These are phyloP conservation scores for Alternaria infectoria DNA, from an alignment of 2,329 filamentous ascomycete species.

Conservation along the genomic window DNA sequence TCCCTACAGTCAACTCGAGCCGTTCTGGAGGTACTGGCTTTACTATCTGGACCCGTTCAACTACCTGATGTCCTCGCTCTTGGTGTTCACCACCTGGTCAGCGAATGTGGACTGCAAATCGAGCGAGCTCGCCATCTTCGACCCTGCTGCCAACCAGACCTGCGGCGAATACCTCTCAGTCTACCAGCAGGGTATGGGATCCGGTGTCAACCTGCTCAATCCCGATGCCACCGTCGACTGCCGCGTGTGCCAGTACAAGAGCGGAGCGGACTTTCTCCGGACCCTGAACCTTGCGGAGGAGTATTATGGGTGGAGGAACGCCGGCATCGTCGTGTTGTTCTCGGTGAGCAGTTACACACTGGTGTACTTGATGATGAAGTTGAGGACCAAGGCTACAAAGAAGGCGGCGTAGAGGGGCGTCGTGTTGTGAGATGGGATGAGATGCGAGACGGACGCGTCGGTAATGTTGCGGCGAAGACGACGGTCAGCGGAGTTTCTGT, in stretches of 20 bases:
- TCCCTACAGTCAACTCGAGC: constrained; percentile 64
- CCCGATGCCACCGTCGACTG: constrained; percentile 63
- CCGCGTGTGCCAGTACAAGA: constrained; percentile 65
- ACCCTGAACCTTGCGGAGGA: constrained; percentile 67
- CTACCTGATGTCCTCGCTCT: constrained; percentile 48
- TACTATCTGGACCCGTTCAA: constrained; percentile 50
- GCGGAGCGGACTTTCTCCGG: constrained; percentile 64
- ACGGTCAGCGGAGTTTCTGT: neutral
- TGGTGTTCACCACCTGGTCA: constrained; percentile 51
- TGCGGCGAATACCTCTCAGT: constrained; percentile 64
- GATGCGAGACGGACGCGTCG: neutral
- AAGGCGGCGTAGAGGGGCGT: neutral
- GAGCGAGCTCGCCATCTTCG: constrained; percentile 48
- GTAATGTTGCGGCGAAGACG: neutral
- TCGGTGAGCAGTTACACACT: constrained; percentile 60
- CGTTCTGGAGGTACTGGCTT: constrained; percentile 66
- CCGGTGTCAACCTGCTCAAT: constrained; percentile 60
- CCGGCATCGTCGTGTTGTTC: constrained; percentile 64
- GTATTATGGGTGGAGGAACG: constrained; percentile 70
- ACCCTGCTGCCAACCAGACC: constrained; percentile 59
- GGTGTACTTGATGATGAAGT: constrained; percentile 53
- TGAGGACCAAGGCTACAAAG: constrained; percentile 45
- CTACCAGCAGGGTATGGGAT: constrained; percentile 59
- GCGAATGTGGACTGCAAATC: constrained; percentile 44
- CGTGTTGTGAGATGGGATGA: neutral